Conservation (phyloP, 2,329 filamentous ascomycete genomes). For the Fusarium brachygibbosum region DNA sequence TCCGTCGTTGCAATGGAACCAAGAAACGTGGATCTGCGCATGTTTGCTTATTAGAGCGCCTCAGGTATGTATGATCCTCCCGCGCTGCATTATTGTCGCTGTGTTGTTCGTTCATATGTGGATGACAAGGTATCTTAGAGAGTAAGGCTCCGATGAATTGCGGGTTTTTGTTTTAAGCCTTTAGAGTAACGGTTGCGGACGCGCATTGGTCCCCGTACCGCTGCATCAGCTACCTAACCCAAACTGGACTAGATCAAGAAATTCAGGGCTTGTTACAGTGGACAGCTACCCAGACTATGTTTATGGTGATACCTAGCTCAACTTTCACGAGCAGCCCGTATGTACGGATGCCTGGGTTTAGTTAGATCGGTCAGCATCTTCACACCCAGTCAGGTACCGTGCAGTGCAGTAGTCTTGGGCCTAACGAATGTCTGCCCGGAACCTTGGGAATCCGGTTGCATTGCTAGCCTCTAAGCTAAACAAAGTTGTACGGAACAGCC, state of each 20-base stretch:
- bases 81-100: neutral
- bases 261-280: conserved; percentile 22
- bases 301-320: conserved; percentile 14
- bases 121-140: neutral
- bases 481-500: conserved; percentile 10
- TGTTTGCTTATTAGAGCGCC: conserved; percentile 33
- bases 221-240: neutral
- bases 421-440: conserved; percentile 33
- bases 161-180: conserved; percentile 19
- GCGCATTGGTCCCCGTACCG: conserved; percentile 15
- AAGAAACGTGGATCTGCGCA: conserved; percentile 33
- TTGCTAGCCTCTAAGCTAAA: conserved; percentile 25
- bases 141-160: conserved; percentile 18
- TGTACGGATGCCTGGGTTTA: conserved; percentile 1
- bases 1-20: conserved; percentile 22
- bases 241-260: conserved; percentile 13
- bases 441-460: conserved; percentile 35
- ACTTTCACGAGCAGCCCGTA: conserved; percentile 9
- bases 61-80: conserved; percentile 36
- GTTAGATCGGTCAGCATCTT: conserved; percentile 21
- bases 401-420: conserved; percentile 18
- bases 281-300: neutral
- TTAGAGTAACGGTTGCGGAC: conserved; percentile 13
- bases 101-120: conserved; percentile 6
- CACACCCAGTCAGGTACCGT: conserved; percentile 30